Evolutionary conservation across 108 stramenopile genomes (phyloP), one percentile per base, ranked within the genome.

Genomic region (Skeletonema menzelii): DNA sequence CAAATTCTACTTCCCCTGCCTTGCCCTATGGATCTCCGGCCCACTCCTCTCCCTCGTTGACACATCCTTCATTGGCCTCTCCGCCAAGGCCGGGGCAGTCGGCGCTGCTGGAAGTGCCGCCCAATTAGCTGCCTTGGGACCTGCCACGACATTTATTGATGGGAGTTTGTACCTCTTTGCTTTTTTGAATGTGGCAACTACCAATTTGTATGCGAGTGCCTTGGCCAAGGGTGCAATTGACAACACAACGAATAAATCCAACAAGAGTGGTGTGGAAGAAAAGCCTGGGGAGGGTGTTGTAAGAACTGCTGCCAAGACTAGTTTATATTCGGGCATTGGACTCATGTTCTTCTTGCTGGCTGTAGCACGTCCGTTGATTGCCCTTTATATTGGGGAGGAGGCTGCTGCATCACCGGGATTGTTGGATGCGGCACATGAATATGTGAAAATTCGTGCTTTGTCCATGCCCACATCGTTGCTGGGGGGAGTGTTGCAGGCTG

Each of bases 121-220:
- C 1, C 74, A 81, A 59, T 40, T 82, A 17, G 82, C 79, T 4
- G 87, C 87, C 1, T 49, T 90, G 6, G 87, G 87, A 0, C 94
- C 94, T 4, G 92, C 91, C 64, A 92, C 91, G 14, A 93, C 94
- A 8, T 91, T 95, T 62, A 87, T 92, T 46, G 94, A 95, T 60
- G 94, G 94, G 17, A 87, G 91, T 11, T 87, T 87, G 63, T 95
- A 91, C 63, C 66, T 93, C 17, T 95, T 93, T 77, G 89, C 91
- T 1, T 95, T 95, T 73, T 57, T 95, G 55, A 95, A 95, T 75
- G 91, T 95, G 34, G 94, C 94, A 0, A 91, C 94, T 8, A 95
- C 94, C 34, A 95, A 95, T 72, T 59, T 95, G 37, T 95, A 89
- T 67, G 88, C 94, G 4, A 79, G 83, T 59, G 91, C 91, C 14